Evolutionary conservation across 2,329 filamentous ascomycete genomes (phyloP).

Genomic region (Ramularia endophylla): DNA sequence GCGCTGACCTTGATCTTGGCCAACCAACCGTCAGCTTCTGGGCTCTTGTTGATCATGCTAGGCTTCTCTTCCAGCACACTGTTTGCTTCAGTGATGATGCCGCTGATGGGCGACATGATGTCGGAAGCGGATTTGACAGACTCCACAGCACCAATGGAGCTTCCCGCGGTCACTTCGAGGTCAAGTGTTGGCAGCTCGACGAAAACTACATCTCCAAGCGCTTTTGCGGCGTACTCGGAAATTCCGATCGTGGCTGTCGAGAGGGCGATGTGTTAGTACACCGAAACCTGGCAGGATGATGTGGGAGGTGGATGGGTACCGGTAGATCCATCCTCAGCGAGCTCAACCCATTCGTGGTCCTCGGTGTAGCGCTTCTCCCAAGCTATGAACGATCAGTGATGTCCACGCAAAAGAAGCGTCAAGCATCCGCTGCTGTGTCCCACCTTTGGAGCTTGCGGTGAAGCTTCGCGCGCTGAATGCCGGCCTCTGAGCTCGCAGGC

Average conservation of each 20-base stretch:
- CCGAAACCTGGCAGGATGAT: constrained; percentile 4
- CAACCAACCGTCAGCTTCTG: constrained; percentile 90
- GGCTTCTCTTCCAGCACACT: constrained; percentile 74
- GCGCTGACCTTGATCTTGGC: constrained; percentile 76
- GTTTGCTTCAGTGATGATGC: constrained; percentile 72
- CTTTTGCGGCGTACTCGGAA: constrained; percentile 82
- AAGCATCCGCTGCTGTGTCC: not conserved
- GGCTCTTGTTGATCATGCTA: constrained; percentile 77
- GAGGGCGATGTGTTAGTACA: constrained; percentile 5
- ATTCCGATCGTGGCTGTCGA: constrained; percentile 66
- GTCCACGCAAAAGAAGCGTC: not conserved
- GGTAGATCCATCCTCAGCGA: constrained; percentile 73
- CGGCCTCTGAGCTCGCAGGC: constrained; percentile 18
- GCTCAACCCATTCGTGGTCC: constrained; percentile 97
- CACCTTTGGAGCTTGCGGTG: constrained; percentile 25
- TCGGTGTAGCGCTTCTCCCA: constrained; percentile 82
- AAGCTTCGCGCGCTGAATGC: constrained; percentile 22
- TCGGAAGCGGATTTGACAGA: constrained; percentile 98
- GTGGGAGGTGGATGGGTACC: constrained; percentile 43
- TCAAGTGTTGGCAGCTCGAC: constrained; percentile 80
- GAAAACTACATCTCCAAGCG: constrained; percentile 94
- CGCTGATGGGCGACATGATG: constrained; percentile 82
- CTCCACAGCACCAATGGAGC: constrained; percentile 90
- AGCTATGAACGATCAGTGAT: constrained; percentile 36
- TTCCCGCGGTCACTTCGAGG: constrained; percentile 65